Evolutionary conservation across 2,329 filamentous ascomycete genomes (phyloP).

Genomic region (Talaromyces sp.): DNA sequence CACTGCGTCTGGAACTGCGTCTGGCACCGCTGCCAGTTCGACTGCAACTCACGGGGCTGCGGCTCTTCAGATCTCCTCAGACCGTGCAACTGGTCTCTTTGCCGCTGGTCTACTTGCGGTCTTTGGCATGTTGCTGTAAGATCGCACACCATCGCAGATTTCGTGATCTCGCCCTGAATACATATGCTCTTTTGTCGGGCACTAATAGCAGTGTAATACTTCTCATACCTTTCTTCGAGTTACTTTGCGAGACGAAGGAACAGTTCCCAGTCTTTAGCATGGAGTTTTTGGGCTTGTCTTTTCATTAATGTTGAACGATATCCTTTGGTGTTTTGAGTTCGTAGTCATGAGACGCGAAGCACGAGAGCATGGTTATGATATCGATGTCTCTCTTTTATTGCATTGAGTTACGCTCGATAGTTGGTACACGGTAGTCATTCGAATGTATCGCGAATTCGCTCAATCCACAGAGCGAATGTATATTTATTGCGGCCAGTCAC

Average conservation of each 20-base stretch:
- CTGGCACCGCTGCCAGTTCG: constrained; percentile 26
- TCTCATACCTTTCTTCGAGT: constrained; percentile 7
- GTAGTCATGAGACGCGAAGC: constrained; percentile 12
- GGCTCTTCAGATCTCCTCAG: constrained; percentile 44
- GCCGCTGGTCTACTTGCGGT: constrained; percentile 54
- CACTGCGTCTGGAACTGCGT: constrained; percentile 31
- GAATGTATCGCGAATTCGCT: neutral
- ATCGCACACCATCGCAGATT: neutral
- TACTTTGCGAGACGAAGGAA: constrained; percentile 3
- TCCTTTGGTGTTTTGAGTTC: constrained; percentile 14
- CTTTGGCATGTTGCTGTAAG: constrained; percentile 58
- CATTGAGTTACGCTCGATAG: neutral
- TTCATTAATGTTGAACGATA: constrained; percentile 15
- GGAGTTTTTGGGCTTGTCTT: constrained; percentile 17
- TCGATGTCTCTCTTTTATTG: constrained; percentile 18
- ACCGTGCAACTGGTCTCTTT: constrained; percentile 53
- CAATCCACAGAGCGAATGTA: neutral
- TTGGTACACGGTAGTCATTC: constrained; percentile 3
- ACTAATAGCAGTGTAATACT: constrained; percentile 10
- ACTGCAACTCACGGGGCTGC: constrained; percentile 38
- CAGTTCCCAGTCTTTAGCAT: constrained; percentile 14
- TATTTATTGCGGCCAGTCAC: neutral
- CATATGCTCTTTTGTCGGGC: neutral
- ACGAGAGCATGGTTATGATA: constrained; percentile 17
- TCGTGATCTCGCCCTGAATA: neutral